Base-by-base conservation (phyloP, 1,139 yeast species). In the Suhomyces taliae region DNA sequence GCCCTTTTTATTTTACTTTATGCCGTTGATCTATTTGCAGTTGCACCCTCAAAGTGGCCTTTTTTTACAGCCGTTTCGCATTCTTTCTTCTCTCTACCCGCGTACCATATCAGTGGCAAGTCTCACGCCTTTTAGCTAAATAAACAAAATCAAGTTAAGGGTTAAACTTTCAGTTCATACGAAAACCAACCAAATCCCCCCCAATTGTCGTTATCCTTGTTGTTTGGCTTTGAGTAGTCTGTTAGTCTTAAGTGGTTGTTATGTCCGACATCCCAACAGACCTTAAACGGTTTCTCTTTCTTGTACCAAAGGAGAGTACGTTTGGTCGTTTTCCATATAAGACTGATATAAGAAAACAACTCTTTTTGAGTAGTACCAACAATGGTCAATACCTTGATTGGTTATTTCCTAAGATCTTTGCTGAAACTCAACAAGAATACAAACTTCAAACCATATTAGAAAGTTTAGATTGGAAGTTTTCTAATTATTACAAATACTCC, bases 331-430 rank as follows among this genome's bases (percentile, higher is more conserved):
- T 61, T 6, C 64, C 61, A 5, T 58, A 62, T 4, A 60, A 78
- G 43, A 63, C 63, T 41, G 67, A 72, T 39, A 66, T 86, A 26
- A 64, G 87, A 42, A 66, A 76, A 43, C 76, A 77, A 3, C 61
- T 87, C 37, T 81, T 77, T 56, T 62, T 71, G 46, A 72, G 86
- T 1, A 72, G 82, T 2, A 72, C 89, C 1, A 58, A 66, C 46
- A 64, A 72, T 40, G 88, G 87, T 32, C 60, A 67, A 41, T 78
- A 72, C 61, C 59, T 82, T 47, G 62, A 69, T 37, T 67, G 74
- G 64, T 67, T 83, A 45, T 83, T 85, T 55, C 82, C 85, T 27
- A 56, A 61, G 39, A 64, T 70, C 14, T 64, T 58, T 37, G 38
- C 55, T 7, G 54, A 52, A 4, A 43, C 50, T 26, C 36, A 49